A percentile compares a stretch with the other conserved stretches of the same genome.
Conservation (phyloP, 2,329 filamentous ascomycete species). For the Sporothrix pseudoabietina region DNA sequence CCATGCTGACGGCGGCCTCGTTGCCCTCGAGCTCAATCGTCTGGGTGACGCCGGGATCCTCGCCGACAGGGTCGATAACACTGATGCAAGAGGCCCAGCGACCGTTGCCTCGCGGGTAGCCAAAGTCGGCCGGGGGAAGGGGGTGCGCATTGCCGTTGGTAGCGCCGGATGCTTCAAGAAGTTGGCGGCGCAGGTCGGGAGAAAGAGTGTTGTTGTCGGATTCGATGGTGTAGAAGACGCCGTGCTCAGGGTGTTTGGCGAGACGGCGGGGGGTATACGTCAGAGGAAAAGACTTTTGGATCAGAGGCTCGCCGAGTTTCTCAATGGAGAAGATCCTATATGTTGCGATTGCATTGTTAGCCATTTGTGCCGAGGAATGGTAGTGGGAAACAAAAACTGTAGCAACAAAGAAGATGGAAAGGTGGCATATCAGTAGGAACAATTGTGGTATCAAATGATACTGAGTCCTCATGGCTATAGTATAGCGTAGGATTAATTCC, state of each 20-base stretch:
- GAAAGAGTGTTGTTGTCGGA: constrained; percentile 90
- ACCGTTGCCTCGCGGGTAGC: constrained; percentile 77
- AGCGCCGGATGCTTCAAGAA: constrained; percentile 70
- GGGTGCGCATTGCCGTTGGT: constrained; percentile 72
- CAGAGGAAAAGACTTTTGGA: constrained; percentile 82
- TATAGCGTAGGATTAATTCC: constrained; percentile 57
- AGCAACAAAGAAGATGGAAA: constrained; percentile 31
- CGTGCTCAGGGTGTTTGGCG: constrained; percentile 81
- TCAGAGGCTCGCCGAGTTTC: constrained; percentile 79
- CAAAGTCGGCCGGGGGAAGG: constrained; percentile 80
- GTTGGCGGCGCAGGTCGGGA: constrained; percentile 71
- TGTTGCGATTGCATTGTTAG: constrained; percentile 40
- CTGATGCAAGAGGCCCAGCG: constrained; percentile 97
- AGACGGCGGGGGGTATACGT: constrained; percentile 89
- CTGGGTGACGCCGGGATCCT: constrained; percentile 69
- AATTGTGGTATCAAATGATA: constrained; percentile 73
- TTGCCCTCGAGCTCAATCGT: constrained; percentile 85
- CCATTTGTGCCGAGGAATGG: constrained; percentile 29
- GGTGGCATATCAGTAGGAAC: constrained; percentile 82
- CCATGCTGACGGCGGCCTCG: constrained; percentile 85
- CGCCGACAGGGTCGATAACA: constrained; percentile 78
- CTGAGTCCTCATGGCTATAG: constrained; percentile 55
- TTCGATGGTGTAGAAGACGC: constrained; percentile 92
- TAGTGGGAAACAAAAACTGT: not conserved
- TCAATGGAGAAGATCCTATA: constrained; percentile 85